Evolutionary conservation across 331 rosid genomes (phyloP).

Genomic region (Stylosanthes scabra): DNA sequence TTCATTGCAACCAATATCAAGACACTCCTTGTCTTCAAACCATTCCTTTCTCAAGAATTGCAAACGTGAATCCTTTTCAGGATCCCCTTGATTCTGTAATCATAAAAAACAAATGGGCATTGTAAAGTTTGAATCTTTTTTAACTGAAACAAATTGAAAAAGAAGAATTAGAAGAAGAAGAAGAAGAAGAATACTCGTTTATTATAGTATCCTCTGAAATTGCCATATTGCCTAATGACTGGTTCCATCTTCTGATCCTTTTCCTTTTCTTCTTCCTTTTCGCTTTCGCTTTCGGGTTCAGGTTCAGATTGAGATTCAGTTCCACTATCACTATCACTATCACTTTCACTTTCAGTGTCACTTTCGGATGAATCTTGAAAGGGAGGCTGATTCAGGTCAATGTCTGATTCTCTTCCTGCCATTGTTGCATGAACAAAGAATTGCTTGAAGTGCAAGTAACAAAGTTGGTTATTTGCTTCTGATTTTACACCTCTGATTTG

Average conservation of each 20-base stretch:
- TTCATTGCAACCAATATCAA: conserved; percentile 83
- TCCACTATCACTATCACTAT: neutral
- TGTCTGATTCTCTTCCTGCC: neutral
- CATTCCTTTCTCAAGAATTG: conserved; percentile 71
- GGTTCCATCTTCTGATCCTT: neutral
- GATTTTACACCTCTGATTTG: neutral
- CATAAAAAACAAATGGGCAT: conserved; percentile 6
- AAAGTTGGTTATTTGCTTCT: neutral
- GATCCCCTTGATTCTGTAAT: conserved; percentile 51
- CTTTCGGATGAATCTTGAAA: neutral
- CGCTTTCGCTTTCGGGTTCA: neutral
- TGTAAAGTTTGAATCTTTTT: neutral
- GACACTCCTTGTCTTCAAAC: conserved; percentile 83
- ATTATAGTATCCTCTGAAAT: conserved; percentile 66
- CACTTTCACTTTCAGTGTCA: neutral
- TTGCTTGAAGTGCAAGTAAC: neutral
- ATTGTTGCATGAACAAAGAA: neutral
- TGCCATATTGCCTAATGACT: conserved; percentile 45
- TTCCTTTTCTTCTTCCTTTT: too few species aligned
- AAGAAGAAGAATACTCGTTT: conserved; percentile 50
- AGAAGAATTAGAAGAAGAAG: neutral
- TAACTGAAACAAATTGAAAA: neutral
- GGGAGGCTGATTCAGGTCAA: too few species aligned
- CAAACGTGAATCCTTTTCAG: conserved; percentile 74
- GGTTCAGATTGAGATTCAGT: neutral